Conservation (phyloP, 805 yeast genomes). For the Cyberlindnera maritima region DNA sequence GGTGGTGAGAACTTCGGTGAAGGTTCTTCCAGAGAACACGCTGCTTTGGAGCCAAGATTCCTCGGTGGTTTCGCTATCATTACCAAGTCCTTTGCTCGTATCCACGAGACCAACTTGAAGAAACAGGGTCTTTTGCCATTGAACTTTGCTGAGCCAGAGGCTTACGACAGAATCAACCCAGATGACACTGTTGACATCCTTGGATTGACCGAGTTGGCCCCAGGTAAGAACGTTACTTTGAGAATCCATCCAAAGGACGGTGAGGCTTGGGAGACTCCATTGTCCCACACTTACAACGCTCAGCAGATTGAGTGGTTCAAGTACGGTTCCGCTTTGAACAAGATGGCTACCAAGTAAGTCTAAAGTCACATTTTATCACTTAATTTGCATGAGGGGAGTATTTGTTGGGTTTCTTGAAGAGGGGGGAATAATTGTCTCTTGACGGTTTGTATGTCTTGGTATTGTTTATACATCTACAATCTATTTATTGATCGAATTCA, state of each 20-base stretch:
- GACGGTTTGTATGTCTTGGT: conserved; percentile 4
- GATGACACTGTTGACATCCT: conserved; percentile 85
- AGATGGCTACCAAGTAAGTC: conserved; percentile 58
- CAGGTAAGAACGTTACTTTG: conserved; percentile 86
- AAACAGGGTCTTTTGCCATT: conserved; percentile 98
- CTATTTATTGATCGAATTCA: conserved; percentile 4
- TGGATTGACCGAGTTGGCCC: conserved; percentile 83
- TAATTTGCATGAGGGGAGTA: conserved; percentile 1
- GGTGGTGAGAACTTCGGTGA: conserved; percentile 99
- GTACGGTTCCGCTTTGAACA: conserved; percentile 98
- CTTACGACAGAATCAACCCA: conserved; percentile 91
- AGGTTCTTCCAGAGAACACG: conserved; percentile 99
- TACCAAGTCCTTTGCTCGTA: conserved; percentile 97
- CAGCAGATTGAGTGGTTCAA: conserved; percentile 99
- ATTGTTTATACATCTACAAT: conserved; percentile 5
- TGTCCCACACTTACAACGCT: conserved; percentile 92
- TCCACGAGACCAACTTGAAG: conserved; percentile 96
- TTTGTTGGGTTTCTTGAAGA: background rate
- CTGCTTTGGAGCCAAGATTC: conserved; percentile 99
- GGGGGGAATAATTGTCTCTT: too few relatives aligned
- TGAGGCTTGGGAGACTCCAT: conserved; percentile 80
- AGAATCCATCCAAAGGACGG: conserved; percentile 74
- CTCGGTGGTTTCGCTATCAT: conserved; percentile 97
- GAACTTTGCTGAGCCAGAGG: conserved; percentile 85
- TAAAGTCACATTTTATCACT: too few relatives aligned